A percentile compares a stretch with the other conserved stretches of the same genome.
phyloP scores from a whole-genome alignment of 768 basidiomycete species.

The Mycena rosella region DNA sequence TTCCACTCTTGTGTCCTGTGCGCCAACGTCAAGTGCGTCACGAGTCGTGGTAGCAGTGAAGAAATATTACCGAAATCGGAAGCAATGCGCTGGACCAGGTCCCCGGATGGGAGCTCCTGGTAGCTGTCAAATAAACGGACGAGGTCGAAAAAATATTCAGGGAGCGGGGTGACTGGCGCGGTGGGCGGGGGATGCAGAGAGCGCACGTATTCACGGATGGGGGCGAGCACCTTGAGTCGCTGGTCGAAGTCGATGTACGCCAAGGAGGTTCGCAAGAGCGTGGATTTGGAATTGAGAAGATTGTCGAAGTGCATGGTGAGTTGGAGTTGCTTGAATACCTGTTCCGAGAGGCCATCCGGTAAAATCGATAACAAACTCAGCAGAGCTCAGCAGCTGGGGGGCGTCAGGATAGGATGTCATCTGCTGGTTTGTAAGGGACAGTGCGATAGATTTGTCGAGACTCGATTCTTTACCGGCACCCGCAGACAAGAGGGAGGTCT shows the following conservation, averaged over 20 bases:
- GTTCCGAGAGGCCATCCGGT: conserved; percentile 7
- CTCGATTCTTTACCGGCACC: background rate
- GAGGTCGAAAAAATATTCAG: background rate
- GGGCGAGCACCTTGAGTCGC: background rate
- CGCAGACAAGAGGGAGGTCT: background rate
- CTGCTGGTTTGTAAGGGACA: background rate
- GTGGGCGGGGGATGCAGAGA: background rate
- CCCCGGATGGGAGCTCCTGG: background rate
- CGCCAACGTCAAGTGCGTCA: background rate
- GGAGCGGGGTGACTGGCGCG: background rate
- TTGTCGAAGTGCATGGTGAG: background rate
- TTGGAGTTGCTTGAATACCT: background rate
- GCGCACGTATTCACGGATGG: conserved; percentile 9
- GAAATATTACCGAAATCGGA: background rate
- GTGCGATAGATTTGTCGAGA: background rate
- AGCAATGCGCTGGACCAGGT: background rate
- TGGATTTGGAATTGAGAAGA: background rate
- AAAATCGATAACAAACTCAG: background rate
- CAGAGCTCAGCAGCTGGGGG: background rate
- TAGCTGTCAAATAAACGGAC: background rate
- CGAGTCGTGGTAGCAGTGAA: background rate
- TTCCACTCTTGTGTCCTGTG: background rate
- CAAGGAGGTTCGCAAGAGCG: conserved; percentile 7
- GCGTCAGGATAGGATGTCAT: background rate
- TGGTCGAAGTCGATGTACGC: conserved; percentile 5